Evolutionary conservation across 148 eudicot species (phyloP), one percentile per base, ranked within the genome.

Genomic region (Agrostemma githago): DNA sequence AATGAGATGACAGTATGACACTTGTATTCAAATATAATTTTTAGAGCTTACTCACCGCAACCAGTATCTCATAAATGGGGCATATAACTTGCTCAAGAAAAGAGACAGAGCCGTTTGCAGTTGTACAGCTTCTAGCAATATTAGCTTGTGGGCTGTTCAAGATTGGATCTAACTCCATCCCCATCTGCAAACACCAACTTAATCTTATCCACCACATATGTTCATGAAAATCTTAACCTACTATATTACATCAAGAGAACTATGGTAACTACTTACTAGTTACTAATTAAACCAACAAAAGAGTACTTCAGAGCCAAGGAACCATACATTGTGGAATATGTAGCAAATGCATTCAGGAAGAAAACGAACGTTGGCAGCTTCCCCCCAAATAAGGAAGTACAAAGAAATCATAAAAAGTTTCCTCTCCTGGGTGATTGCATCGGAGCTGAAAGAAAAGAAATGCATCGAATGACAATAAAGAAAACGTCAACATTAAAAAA

Each of bases 321-420:
- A 69, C 68, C 97, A 72, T 95, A 95, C 99, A 82, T 82, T 79
- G 81, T 96, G 99, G 70, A 92, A 96, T 77, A 96, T 89, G 83
- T 96, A 96, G 87, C 99, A 92, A 74, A 96, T 83, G 83, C 99
- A 96, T 83, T 96, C 99, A 75, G 99, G 99, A 82, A 96, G 92
- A 77, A 96, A 96, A 72, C 99, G 97, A 72, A 96, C 90, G 74
- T 96, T 96, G 16, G 95, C 97, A 77, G 96, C 99, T 85, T 96
- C 99, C 41, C 99, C 99, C 99, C 99, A 96, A 44, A 96, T 86
- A 73, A 91, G 91, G 66, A 87, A 90, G 79, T 96, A 96, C 77
- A 96, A 76, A 5, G 99, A 90, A 81, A 92, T 79, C 44, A 96
- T 72, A 75, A 89, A 89, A 68, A 96, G 85, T 87, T 89, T 96